Conservation (phyloP, 768 basidiomycete species). For the Boletus vermiculosoides region DNA sequence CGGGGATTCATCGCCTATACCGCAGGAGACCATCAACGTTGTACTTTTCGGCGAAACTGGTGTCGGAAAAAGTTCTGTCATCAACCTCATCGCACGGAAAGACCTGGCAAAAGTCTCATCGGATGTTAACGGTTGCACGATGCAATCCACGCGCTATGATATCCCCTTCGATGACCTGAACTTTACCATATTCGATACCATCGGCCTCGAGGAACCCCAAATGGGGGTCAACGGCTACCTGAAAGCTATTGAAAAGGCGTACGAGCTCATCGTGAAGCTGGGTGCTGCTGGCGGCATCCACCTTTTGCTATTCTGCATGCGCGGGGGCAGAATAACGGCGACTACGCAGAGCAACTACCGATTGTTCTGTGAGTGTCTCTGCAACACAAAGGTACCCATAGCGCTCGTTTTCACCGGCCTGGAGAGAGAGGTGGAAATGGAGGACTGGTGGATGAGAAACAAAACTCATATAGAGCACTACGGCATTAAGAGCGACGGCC, state of each 20-base stretch:
- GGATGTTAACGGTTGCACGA: conserved; percentile 36
- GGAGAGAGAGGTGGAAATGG: conserved; percentile 35
- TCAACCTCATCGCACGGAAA: conserved; percentile 31
- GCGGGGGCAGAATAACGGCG: conserved; percentile 38
- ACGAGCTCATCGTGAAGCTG: conserved; percentile 34
- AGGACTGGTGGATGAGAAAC: conserved; percentile 37
- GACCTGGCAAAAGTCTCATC: conserved; percentile 26
- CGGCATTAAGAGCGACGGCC: conserved; percentile 30
- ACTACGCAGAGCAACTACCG: conserved; percentile 38
- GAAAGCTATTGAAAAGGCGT: conserved; percentile 30
- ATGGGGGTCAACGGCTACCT: conserved; percentile 30
- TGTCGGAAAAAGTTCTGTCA: conserved; percentile 32
- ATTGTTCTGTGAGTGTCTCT: conserved; percentile 41
- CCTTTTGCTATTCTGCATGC: conserved; percentile 44
- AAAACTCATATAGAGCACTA: conserved; percentile 17
- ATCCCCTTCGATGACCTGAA: conserved; percentile 19
- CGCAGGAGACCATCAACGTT: conserved; percentile 29
- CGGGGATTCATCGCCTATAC: neutral
- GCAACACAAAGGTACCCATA: conserved; percentile 37
- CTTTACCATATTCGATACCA: conserved; percentile 34
- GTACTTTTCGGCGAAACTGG: conserved; percentile 44
- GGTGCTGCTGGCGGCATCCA: conserved; percentile 35
- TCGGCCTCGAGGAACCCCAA: conserved; percentile 35
- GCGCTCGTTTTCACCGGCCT: conserved; percentile 42
- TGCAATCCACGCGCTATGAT: conserved; percentile 30